Evolutionary conservation across 768 basidiomycete species (phyloP).

Genomic region (Panus rudis): DNA sequence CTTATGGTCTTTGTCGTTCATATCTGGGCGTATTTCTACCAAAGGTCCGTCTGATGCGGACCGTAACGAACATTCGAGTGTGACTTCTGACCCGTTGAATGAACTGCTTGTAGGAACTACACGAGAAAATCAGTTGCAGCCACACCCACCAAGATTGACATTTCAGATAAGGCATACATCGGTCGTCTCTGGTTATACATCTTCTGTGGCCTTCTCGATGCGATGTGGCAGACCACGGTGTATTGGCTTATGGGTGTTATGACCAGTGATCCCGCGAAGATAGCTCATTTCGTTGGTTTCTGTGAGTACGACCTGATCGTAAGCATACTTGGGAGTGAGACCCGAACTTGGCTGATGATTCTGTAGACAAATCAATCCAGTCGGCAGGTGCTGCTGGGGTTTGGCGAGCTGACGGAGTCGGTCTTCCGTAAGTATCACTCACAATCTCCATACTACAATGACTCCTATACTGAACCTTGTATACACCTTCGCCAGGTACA

Average conservation of each 20-base stretch:
- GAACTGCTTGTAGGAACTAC: constrained; percentile 37
- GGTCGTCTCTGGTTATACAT: constrained; percentile 58
- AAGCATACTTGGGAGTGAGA: neutral
- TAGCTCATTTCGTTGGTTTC: constrained; percentile 76
- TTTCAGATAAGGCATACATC: constrained; percentile 46
- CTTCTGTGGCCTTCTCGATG: constrained; percentile 68
- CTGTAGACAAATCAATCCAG: constrained; percentile 65
- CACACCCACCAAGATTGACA: constrained; percentile 43
- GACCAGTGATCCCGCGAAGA: constrained; percentile 74
- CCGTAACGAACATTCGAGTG: neutral
- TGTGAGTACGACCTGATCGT: constrained; percentile 40
- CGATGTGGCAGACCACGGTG: constrained; percentile 81
- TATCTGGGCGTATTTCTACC: constrained; percentile 58
- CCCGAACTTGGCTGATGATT: constrained; percentile 4
- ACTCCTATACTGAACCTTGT: constrained; percentile 2
- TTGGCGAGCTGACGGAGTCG: constrained; percentile 64
- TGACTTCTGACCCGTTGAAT: neutral
- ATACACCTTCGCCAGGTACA: constrained; percentile 33
- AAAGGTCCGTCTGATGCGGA: constrained; percentile 12
- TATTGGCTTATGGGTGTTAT: constrained; percentile 85
- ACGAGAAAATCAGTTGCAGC: constrained; percentile 43
- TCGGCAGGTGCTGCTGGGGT: constrained; percentile 69
- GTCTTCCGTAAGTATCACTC: constrained; percentile 55
- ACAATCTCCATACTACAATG: neutral
- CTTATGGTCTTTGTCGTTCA: constrained; percentile 61